Percentiles rank a stretch among this genome's conserved stretches.
Evolutionary conservation across 2,329 filamentous ascomycete species (phyloP).

Genomic region (Exophiala viscosa): DNA sequence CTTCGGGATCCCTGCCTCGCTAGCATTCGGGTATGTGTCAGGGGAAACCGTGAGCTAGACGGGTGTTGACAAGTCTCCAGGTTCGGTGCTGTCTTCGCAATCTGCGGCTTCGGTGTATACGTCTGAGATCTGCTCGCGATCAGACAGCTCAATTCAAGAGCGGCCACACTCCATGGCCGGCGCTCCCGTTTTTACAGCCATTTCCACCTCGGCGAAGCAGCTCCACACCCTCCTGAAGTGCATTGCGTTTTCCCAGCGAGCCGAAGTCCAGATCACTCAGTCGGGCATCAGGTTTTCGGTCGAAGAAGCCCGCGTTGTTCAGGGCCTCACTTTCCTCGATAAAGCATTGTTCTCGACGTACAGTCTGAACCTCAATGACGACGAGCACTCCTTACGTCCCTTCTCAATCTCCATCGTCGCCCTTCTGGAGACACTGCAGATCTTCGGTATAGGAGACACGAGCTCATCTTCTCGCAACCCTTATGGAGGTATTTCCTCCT

Average conservation of each 20-base stretch:
- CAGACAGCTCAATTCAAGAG: too few relatives aligned
- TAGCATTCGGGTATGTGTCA: slow-evolving; percentile 76
- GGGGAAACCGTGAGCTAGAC: neutral
- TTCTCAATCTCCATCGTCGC: slow-evolving; percentile 87
- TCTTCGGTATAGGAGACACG: slow-evolving; percentile 75
- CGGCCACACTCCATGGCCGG: slow-evolving; percentile 25
- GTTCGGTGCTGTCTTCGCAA: slow-evolving; percentile 95
- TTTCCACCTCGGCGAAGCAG: slow-evolving; percentile 60
- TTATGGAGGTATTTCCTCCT: slow-evolving; percentile 36
- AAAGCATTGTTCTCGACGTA: slow-evolving; percentile 86
- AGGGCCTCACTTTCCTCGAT: slow-evolving; percentile 84
- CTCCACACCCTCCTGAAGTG: slow-evolving; percentile 59
- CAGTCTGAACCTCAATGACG: slow-evolving; percentile 56
- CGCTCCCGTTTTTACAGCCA: slow-evolving; percentile 55
- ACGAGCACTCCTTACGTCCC: slow-evolving; percentile 51
- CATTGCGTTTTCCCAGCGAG: slow-evolving; percentile 58
- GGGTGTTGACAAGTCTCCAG: slow-evolving; percentile 45
- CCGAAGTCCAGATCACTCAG: slow-evolving; percentile 70
- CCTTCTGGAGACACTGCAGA: slow-evolving; percentile 89
- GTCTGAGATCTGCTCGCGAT: slow-evolving; percentile 56
- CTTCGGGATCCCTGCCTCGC: slow-evolving; percentile 79
- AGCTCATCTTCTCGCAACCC: slow-evolving; percentile 43
- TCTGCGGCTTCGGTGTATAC: slow-evolving; percentile 98
- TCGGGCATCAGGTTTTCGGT: slow-evolving; percentile 84
- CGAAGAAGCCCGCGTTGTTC: slow-evolving; percentile 85